Percentiles rank a stretch among this genome's conserved stretches.
These are phyloP conservation scores for Plasmodium sp. DNA, from an alignment of 169 alveolate genomes.

Conservation along the genomic window DNA sequence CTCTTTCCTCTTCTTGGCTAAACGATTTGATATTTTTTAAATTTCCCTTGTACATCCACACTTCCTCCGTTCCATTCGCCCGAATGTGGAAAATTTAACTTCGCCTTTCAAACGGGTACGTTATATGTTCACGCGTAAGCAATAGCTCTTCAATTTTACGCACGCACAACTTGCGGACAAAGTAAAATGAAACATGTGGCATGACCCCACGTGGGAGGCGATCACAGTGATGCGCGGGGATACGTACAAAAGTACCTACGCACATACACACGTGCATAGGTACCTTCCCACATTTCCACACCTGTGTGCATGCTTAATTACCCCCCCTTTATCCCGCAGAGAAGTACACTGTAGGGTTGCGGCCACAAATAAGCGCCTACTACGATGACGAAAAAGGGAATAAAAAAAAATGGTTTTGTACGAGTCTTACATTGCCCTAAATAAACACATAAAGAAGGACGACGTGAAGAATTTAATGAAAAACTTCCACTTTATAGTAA, in stretches of 20 bases:
- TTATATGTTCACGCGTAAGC: neutral
- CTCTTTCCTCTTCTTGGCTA: neutral
- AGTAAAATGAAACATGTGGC: neutral
- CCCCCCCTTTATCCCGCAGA: neutral
- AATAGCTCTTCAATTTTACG: neutral
- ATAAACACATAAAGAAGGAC: conserved; percentile 65
- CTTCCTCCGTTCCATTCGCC: neutral
- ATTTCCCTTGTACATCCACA: neutral
- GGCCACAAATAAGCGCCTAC: neutral
- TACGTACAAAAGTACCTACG: neutral
- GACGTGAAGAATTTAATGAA: conserved; percentile 74
- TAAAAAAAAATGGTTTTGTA: conserved; percentile 59
- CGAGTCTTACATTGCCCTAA: conserved; percentile 67
- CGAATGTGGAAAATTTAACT: conserved; percentile 1
- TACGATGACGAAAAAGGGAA: neutral
- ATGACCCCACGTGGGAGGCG: neutral
- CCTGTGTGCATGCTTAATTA: neutral
- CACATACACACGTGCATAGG: neutral
- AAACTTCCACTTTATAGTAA: conserved; percentile 60
- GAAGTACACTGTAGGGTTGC: neutral
- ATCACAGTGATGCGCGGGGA: neutral
- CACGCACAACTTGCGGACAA: neutral
- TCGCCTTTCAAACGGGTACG: neutral
- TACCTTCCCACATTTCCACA: neutral
- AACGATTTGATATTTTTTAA: neutral